Evolutionary conservation across 2,329 filamentous ascomycete genomes (phyloP), one percentile per base, ranked within the genome.

Genomic region (Paecilomyces formosus): DNA sequence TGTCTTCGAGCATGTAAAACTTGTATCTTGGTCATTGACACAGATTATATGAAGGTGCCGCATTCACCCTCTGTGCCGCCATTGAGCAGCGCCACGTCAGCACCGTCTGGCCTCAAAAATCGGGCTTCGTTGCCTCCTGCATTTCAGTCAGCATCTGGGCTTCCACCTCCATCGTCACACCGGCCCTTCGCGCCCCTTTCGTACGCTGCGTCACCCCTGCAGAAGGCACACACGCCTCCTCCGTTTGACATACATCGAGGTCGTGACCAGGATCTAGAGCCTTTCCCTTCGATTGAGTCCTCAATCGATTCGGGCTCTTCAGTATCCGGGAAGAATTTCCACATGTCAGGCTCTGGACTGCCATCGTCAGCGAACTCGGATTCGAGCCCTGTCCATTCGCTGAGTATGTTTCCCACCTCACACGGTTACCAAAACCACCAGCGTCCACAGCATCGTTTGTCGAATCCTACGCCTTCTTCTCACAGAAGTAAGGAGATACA

Each of bases 221-320:
- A 96, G 73, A 90, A 93, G 75, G 88, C 92, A 28, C 82, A 97
- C 62, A 97, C 93, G 9, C 93, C 92, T 53, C 92, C 92, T 8
- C 83, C 79, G 21, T 87, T 87, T 71, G 82, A 84, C 57, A 81
- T 84, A 61, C 68, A 71, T 26, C 74, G 76, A 55, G 64, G 63
- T 55, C 70, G 72, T 21, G 75, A 78, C 50, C 87, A 87, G 66
- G 82, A 82, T 31, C 79, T 87, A 56, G 88, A 95, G 61, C 90
- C 91, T 1, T 96, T 96, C 70, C 91, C 92, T 45, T 96, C 91
- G 2, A 91, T 96, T 58, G 92, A 97, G 84, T 90, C 81, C 74
- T 88, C 78, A 75, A 87, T 81, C 80, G 89, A 85, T 58, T 77
- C 76, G 28, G 72, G 68, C 33, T 78, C 74, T 33, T 70, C 73